Evolutionary conservation across 1,139 yeast genomes (phyloP), one percentile per base, ranked within the genome.

Genomic region (Zygosaccharomyces pseudobailii): DNA sequence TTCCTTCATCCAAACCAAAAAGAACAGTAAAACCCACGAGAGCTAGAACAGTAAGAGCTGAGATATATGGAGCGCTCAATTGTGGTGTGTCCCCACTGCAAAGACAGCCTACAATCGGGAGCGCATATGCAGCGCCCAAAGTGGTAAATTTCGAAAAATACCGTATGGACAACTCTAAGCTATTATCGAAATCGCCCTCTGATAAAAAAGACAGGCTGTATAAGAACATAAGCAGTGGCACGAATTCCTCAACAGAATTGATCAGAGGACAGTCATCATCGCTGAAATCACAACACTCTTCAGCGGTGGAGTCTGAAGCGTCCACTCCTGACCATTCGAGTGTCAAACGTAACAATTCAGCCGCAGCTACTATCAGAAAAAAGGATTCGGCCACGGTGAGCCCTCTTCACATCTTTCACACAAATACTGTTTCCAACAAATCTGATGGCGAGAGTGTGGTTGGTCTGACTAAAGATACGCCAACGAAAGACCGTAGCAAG

Each of bases 121-220:
- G 25, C 13, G 30, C 41, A 38, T 27, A 22, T 19, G 41, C 33
- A 27, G 41, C 33, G 23, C 41, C 25, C 8, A 46, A 38, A n/a
- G 43, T 50, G 4, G 43, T 57, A 4, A 53, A 56, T 46, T 53
- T 57, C 25, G 63, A 59, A 44, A 55, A 48, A 22, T 58, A 51
- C 42, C 51, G 61, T 22, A 32, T 52, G 30, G 51, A 52, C 22
- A 52, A 49, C 27, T 40, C 50, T 17, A 45, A 42, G 34, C 36
- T 39, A 13, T n/a, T 45, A 39, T n/a, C 42, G 40, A 30, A 40
- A 37, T 19, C 49, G 22, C 19, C 37, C 31, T 22, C 32, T 21
- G 21, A 22, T 9, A 43, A 36, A 28, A 31, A 35, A 7, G 42
- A 19, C 9, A 40, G 24, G 20, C 22, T 46, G 23, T 43, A 48